Base-by-base conservation (phyloP, 495 filamentous ascomycete genomes). In the Neurospora sublineolata region DNA sequence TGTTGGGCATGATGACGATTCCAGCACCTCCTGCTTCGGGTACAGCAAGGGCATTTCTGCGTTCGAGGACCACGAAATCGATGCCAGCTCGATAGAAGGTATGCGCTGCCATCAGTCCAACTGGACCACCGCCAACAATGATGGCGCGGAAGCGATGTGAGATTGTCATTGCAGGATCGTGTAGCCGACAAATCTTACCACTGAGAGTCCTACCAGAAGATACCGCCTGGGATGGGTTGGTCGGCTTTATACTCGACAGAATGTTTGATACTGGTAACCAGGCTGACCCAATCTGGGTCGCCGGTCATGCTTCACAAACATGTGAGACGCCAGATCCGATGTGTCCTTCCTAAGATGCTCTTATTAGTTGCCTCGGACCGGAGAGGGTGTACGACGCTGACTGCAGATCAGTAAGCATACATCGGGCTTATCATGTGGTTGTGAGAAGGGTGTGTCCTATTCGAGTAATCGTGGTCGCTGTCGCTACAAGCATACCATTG, bases 81-180 rank as follows among this genome's bases (percentile, higher is more conserved):
- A 89, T 85, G 18, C 76, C 76, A 3, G 78, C 78, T 37, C 76
- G 74, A 1, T 78, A 70, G 18, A 89, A 77, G n/a, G 75, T 77
- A 60, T 87, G 82, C 0, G 87, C 85, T 1, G 85, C 72, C 3
- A 83, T 83, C 3, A 89, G 76, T 0, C 85, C 85, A 4, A 84
- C 79, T 33, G 88, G 80, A 6, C 83, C 83, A 9, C 84, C 86
- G 33, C 87, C 87, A 16, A 85, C 83, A 44, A 89, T 83, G 40
- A 89, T 80, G 36, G 52, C 52, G 12, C 23, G 52, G 5, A 60
- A 16, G 11, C 12, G 46, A 30, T 30, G 23, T 7, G 46, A 30
- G 11, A 23, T 30, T 30, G 46, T 58, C 52, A 33, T 60, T 60
- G 44, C 44, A 52, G 20, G 20, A 27, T 52, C 20, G 44, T 52